Percentiles rank a stretch among this genome's conserved stretches.
Conservation (phyloP, 2,329 filamentous ascomycete genomes). For the Tolypocladium guangdongense region DNA sequence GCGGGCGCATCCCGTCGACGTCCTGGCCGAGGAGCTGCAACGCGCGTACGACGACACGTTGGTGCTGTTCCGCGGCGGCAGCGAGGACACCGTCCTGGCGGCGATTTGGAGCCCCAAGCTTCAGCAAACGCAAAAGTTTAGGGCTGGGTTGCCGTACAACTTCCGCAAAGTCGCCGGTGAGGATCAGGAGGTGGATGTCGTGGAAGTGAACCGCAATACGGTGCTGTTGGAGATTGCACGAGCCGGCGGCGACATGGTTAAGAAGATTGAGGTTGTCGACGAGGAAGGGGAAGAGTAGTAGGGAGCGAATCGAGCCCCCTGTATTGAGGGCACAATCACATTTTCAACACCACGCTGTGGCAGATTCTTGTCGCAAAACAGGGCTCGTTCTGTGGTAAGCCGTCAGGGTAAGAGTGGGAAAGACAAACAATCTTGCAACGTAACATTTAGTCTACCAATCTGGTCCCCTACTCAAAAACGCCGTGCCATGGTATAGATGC, state of each 20-base stretch:
- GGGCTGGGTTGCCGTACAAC: constrained; percentile 58
- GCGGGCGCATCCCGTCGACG: constrained; percentile 47
- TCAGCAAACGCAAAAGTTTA: constrained; percentile 46
- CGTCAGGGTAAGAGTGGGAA: not conserved
- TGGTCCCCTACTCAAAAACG: constrained; percentile 11
- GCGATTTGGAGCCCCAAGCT: constrained; percentile 48
- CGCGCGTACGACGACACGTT: constrained; percentile 56
- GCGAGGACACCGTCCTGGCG: constrained; percentile 42
- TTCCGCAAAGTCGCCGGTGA: constrained; percentile 20
- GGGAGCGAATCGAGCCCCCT: not conserved
- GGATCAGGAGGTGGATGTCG: constrained; percentile 30
- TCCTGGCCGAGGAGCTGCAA: constrained; percentile 58
- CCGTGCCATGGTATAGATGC: constrained; percentile 30
- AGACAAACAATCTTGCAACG: constrained; percentile 1
- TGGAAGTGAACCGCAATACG: constrained; percentile 55
- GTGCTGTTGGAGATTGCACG: constrained; percentile 65
- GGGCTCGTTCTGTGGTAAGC: not conserved
- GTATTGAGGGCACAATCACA: not conserved
- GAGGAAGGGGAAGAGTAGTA: constrained; percentile 5
- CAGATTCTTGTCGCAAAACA: not conserved
- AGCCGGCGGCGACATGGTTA: constrained; percentile 56
- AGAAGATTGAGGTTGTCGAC: constrained; percentile 44
- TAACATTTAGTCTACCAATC: constrained; percentile 4
- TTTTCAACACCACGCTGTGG: not conserved
- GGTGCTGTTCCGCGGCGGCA: constrained; percentile 70